phyloP scores from a whole-genome alignment of 192 early-diverging fungal genomes.

The Umbelopsis ramanniana region DNA sequence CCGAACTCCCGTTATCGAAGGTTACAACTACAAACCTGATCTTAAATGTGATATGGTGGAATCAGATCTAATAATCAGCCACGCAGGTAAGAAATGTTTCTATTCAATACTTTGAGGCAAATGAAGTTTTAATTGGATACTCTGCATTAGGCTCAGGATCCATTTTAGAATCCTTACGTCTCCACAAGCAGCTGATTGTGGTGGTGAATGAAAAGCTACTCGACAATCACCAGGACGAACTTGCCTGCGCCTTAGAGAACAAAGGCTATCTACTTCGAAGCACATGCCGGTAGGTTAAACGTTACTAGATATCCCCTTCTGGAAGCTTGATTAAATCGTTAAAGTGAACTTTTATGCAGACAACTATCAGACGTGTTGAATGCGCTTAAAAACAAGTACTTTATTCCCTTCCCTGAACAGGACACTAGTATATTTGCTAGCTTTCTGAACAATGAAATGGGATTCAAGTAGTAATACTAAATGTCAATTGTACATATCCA shows the following conservation, averaged over 20 bases:
- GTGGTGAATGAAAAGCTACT: slow-evolving; percentile 80
- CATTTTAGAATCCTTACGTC: slow-evolving; percentile 77
- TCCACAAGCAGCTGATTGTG: slow-evolving; percentile 61
- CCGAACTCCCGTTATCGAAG: slow-evolving; percentile 33
- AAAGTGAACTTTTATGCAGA: slow-evolving; percentile 12
- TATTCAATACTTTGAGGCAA: too few relatives aligned
- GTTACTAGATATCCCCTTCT: background rate
- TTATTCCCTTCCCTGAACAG: slow-evolving; percentile 38
- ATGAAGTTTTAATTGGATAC: background rate
- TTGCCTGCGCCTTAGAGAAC: slow-evolving; percentile 69
- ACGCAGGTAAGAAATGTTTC: slow-evolving; percentile 60
- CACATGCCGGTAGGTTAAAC: slow-evolving; percentile 37
- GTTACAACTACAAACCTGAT: slow-evolving; percentile 63
- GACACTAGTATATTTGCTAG: slow-evolving; percentile 39
- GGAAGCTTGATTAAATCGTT: too few relatives aligned
- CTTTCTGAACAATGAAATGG: slow-evolving; percentile 43
- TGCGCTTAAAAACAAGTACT: slow-evolving; percentile 26
- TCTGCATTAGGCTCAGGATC: slow-evolving; percentile 71
- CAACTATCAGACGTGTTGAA: slow-evolving; percentile 31
- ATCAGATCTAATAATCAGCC: slow-evolving; percentile 81
- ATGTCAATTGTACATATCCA: background rate
- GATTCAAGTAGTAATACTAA: slow-evolving; percentile 12
- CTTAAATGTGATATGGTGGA: slow-evolving; percentile 57
- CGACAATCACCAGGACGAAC: slow-evolving; percentile 89
- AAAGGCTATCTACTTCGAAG: slow-evolving; percentile 58